Evolutionary conservation across 1,284 basidiomycete species (phyloP).

Genomic region (Schizopora paradoxa): DNA sequence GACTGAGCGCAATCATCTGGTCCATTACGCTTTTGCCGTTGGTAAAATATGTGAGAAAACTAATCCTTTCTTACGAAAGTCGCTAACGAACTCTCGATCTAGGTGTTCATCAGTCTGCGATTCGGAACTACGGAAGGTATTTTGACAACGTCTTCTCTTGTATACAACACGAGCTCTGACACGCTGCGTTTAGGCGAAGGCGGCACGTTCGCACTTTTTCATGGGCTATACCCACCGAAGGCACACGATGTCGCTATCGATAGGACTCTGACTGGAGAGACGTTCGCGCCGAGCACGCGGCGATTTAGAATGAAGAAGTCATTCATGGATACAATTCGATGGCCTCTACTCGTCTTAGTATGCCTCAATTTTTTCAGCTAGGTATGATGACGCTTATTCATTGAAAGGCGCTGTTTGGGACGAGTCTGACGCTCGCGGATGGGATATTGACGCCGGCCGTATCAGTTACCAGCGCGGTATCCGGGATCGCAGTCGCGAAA

Average conservation of each 20-base stretch:
- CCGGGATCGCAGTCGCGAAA: constrained; percentile 58
- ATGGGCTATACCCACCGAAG: constrained; percentile 50
- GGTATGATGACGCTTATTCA: constrained; percentile 1
- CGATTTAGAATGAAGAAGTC: constrained; percentile 19
- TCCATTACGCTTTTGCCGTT: constrained; percentile 56
- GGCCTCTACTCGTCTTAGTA: constrained; percentile 54
- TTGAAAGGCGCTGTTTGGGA: constrained; percentile 34
- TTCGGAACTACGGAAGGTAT: constrained; percentile 57
- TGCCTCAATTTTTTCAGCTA: constrained; percentile 11
- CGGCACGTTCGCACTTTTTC: constrained; percentile 59
- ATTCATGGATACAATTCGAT: constrained; percentile 32
- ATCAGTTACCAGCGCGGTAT: constrained; percentile 61
- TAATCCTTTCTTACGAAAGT: too few species aligned
- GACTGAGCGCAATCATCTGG: constrained; percentile 59
- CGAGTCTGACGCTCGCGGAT: constrained; percentile 56
- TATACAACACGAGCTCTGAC: constrained; percentile 1
- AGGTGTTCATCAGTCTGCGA: constrained; percentile 50
- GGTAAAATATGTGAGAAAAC: constrained; percentile 53
- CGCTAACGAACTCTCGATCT: too few species aligned
- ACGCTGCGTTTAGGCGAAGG: constrained; percentile 58
- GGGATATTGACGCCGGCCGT: constrained; percentile 63
- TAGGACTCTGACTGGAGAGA: constrained; percentile 48
- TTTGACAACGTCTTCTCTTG: constrained; percentile 3
- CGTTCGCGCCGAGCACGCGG: constrained; percentile 23
- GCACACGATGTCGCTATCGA: constrained; percentile 42